A percentile compares a stretch with the other conserved stretches of the same genome.
phyloP scores from a whole-genome alignment of 148 eudicot species.

The Polygonum aviculare region DNA sequence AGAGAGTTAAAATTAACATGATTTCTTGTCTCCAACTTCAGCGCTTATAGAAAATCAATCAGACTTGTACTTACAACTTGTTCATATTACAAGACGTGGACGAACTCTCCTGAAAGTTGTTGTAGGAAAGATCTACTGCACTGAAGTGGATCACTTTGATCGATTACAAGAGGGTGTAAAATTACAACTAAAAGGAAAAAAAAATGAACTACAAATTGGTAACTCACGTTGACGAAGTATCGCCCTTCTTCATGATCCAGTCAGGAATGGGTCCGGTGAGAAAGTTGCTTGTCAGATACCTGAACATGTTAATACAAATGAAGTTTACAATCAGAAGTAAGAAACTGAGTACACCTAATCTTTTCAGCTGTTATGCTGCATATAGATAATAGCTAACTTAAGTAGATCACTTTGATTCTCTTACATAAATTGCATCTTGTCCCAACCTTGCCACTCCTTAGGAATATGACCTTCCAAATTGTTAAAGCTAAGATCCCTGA shows the following conservation, averaged over 20 bases:
- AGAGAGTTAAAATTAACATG: no score
- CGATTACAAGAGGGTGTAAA: background rate
- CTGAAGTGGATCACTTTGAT: slow-evolving; percentile 17
- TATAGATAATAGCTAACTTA: background rate
- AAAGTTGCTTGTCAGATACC: slow-evolving; percentile 45
- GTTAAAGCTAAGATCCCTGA: slow-evolving; percentile 60
- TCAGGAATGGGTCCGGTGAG: slow-evolving; percentile 39
- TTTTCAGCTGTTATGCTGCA: no score
- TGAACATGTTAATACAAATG: slow-evolving; percentile 2
- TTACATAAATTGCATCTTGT: slow-evolving; percentile 22
- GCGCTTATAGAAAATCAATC: no score
- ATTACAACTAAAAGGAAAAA: background rate
- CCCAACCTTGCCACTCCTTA: background rate
- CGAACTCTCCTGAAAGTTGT: slow-evolving; percentile 28
- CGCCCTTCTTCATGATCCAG: slow-evolving; percentile 28
- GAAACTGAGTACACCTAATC: no score
- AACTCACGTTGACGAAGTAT: background rate
- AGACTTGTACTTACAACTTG: slow-evolving; percentile 26
- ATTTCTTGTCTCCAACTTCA: no score
- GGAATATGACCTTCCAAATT: slow-evolving; percentile 42
- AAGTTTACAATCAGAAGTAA: background rate
- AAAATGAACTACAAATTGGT: background rate
- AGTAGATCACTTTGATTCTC: slow-evolving; percentile 5
- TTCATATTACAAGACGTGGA: slow-evolving; percentile 24
- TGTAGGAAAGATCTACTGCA: slow-evolving; percentile 49